phyloP scores from a whole-genome alignment of 164 flowering plant species.

The Nelumbo lutea region DNA sequence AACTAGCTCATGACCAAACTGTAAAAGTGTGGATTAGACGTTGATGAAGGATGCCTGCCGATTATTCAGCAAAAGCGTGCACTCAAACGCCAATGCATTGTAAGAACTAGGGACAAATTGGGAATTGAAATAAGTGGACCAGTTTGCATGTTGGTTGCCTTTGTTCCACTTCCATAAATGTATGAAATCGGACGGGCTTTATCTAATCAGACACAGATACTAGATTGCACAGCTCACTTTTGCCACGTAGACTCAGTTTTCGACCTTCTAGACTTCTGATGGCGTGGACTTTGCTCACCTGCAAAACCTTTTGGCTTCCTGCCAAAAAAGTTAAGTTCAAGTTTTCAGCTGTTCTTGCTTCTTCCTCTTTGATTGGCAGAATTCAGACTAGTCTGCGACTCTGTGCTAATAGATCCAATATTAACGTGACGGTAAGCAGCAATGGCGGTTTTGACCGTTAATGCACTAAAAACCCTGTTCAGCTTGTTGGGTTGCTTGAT shows the following conservation, averaged over 20 bases:
- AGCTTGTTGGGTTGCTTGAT: constrained; percentile 33
- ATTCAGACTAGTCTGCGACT: background rate
- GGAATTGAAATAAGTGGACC: too few relatives aligned
- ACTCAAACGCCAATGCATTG: too few relatives aligned
- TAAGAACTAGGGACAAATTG: too few relatives aligned
- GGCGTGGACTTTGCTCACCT: background rate
- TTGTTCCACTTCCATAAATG: too few relatives aligned
- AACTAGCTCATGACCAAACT: too few relatives aligned
- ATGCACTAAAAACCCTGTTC: constrained; percentile 33
- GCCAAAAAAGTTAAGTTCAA: too few relatives aligned
- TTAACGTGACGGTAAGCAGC: background rate
- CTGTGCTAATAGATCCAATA: background rate
- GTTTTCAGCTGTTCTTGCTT: background rate
- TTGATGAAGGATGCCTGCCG: too few relatives aligned
- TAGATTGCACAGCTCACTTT: background rate
- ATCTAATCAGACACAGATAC: too few relatives aligned
- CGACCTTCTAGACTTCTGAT: background rate
- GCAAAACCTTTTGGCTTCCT: background rate
- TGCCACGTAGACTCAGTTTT: background rate
- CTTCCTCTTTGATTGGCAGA: background rate
- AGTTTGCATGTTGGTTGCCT: too few relatives aligned
- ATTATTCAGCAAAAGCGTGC: too few relatives aligned
- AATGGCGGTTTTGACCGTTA: constrained; percentile 22
- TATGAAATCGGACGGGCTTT: too few relatives aligned
- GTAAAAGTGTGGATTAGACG: too few relatives aligned